A percentile compares a stretch with the other conserved stretches of the same genome.
These are phyloP conservation scores for Diutina ranongensis DNA, from an alignment of 1,139 yeast genomes.

Conservation along the genomic window DNA sequence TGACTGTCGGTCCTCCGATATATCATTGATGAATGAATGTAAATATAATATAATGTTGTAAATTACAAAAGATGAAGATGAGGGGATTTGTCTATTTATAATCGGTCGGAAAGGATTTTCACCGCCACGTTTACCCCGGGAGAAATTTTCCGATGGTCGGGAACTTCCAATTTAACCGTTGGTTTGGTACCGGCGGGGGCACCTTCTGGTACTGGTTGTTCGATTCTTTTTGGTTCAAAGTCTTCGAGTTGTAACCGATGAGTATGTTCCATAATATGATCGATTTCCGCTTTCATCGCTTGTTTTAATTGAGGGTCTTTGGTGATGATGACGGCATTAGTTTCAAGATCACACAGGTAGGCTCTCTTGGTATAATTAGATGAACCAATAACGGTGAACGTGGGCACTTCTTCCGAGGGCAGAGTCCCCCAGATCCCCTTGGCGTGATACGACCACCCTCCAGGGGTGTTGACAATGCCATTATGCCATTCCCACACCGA, in stretches of 20 bases:
- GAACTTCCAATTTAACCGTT: conserved; percentile 17
- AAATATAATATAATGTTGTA: too few species aligned
- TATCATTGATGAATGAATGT: too few species aligned
- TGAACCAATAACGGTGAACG: conserved; percentile 77
- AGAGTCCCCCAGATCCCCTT: conserved; percentile 84
- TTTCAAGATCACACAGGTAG: conserved; percentile 76
- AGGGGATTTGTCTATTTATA: not conserved
- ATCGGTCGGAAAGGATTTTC: conserved; percentile 24
- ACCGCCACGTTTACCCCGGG: conserved; percentile 55
- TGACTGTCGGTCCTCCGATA: too few species aligned
- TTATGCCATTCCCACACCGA: conserved; percentile 73
- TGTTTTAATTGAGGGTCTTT: conserved; percentile 47
- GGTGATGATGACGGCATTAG: conserved; percentile 73
- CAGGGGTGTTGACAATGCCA: conserved; percentile 70
- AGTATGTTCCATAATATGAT: conserved; percentile 39
- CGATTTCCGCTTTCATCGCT: conserved; percentile 52
- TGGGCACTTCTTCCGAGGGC: conserved; percentile 48
- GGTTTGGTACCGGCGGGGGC: not conserved
- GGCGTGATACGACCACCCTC: conserved; percentile 98
- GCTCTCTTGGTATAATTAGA: conserved; percentile 91
- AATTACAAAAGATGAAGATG: too few species aligned
- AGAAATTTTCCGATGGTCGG: conserved; percentile 48
- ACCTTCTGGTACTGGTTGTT: not conserved
- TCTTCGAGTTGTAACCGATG: conserved; percentile 37
- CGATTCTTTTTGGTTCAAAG: conserved; percentile 36